phyloP scores from a whole-genome alignment of 768 basidiomycete genomes.

The Pleurotus ostreatus region DNA sequence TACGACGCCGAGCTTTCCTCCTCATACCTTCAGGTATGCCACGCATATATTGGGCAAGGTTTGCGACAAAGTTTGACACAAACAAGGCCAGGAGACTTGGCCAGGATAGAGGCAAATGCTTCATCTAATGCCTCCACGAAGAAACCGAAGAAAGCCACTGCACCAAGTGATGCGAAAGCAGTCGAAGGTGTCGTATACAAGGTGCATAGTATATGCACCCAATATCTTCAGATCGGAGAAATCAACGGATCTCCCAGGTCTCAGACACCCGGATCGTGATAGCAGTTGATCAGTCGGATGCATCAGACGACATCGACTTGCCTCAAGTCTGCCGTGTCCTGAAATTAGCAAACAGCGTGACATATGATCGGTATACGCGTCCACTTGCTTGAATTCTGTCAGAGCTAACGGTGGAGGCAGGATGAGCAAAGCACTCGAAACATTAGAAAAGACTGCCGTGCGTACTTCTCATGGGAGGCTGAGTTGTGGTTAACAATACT shows the following conservation, averaged over 20 bases:
- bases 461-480: slow-evolving; percentile 8
- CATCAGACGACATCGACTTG: slow-evolving; percentile 66
- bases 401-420: slow-evolving; percentile 31
- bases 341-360: slow-evolving; percentile 90
- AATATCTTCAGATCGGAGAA: no score
- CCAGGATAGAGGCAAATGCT: slow-evolving; percentile 74
- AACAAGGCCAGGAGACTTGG: slow-evolving; percentile 81
- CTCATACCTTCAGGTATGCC: slow-evolving; percentile 76
- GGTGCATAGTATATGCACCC: slow-evolving; percentile 28
- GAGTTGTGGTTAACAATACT: slow-evolving; percentile 14
- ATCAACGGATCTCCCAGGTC: slow-evolving; percentile 40
- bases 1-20: slow-evolving; percentile 64
- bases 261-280: slow-evolving; percentile 80
- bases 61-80: not conserved
- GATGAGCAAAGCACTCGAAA: slow-evolving; percentile 82
- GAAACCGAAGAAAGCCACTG: slow-evolving; percentile 39
- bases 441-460: slow-evolving; percentile 47
- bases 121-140: slow-evolving; percentile 31
- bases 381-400: not conserved
- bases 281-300: slow-evolving; percentile 65
- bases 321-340: slow-evolving; percentile 83
- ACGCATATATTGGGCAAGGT: not conserved
- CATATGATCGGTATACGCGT: slow-evolving; percentile 68
- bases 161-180: slow-evolving; percentile 34
- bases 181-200: slow-evolving; percentile 87